Base-by-base conservation (phyloP, 2,329 filamentous ascomycete genomes). In the Pyricularia sp. region DNA sequence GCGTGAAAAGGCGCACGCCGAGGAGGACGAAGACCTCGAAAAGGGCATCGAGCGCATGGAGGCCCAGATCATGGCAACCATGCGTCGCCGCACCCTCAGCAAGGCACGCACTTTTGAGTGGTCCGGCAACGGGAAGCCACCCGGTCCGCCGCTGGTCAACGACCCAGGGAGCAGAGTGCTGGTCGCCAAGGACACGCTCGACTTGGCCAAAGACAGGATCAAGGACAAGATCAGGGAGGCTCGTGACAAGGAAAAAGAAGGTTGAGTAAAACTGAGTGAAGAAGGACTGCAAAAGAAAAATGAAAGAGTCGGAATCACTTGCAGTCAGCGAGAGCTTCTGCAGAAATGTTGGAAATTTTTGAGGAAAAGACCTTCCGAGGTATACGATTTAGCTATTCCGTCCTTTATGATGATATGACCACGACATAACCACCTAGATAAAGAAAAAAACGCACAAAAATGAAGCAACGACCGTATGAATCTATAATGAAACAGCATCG, bases 21-120 rank as follows among this genome's bases (percentile, higher is more conserved):
- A 69, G 62, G 82, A 85, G 69, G 82, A 85, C 67, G 68, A 70
- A 30, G 78, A 82, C 64, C 76, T 85, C 62, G 81, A 84, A 73
- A 75, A 76, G 68, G 80, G 82, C 62, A 84, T 85, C 68, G 78
- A 81, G 53, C 74, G 76, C 66, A 82, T 86, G 79, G 83, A 86
- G 72, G 77, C 74, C 66, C 79, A 84, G 60, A 84, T 86, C 68
- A 81, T 85, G 76, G 77, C 78, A 64, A 77, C 79, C 63, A 78
- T 86, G 75, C 77, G 83, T 28, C 80, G 82, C 74, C 77, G 80
- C 71, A 84, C 83, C 2, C 79, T 85, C 78, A 82, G 78, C 67
- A 84, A 82, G 73, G 77, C 78, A 28, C 76, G 79, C 63, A 85
- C 82, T 8, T 85, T 64, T 28, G 33, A 35, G 19, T 31, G 28